A percentile compares a stretch with the other conserved stretches of the same genome.
Conservation (phyloP, 2,329 filamentous ascomycete species). For the Alternaria alternata region DNA sequence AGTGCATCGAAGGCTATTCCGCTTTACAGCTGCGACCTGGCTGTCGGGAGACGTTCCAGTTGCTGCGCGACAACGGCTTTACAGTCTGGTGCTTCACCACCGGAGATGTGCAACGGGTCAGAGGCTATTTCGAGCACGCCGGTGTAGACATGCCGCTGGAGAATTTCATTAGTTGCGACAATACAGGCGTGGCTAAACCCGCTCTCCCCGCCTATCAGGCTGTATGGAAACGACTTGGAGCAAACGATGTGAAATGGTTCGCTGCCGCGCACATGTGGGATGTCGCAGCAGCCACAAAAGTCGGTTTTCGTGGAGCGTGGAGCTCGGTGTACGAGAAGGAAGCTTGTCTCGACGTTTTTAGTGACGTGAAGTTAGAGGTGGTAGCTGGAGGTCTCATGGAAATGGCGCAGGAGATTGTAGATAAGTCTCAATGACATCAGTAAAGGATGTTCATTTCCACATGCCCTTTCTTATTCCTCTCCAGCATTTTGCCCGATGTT, state of each 20-base stretch:
- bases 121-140: conserved; percentile 60
- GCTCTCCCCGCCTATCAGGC: conserved; percentile 57
- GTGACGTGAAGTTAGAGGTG: conserved; percentile 17
- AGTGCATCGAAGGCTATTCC: conserved; percentile 20
- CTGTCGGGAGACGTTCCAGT: conserved; percentile 11
- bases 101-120: conserved; percentile 44
- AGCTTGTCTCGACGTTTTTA: conserved; percentile 19
- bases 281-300: conserved; percentile 60
- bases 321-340: conserved; percentile 18
- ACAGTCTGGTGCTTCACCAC: conserved; percentile 23
- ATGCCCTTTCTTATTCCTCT: conserved; percentile 11
- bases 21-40: conserved; percentile 12
- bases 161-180: conserved; percentile 63
- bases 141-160: conserved; percentile 62
- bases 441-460: neutral
- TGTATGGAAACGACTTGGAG: conserved; percentile 53
- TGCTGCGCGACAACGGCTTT: conserved; percentile 18
- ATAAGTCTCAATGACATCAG: conserved; percentile 13
- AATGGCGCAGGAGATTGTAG: conserved; percentile 17
- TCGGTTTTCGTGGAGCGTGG: conserved; percentile 46
- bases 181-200: conserved; percentile 60
- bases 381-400: conserved; percentile 12
- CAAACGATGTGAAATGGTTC: conserved; percentile 60
- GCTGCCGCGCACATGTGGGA: conserved; percentile 70
- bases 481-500: conserved; percentile 40